Conservation (phyloP, 768 basidiomycete genomes). For the Galerina marginata region DNA sequence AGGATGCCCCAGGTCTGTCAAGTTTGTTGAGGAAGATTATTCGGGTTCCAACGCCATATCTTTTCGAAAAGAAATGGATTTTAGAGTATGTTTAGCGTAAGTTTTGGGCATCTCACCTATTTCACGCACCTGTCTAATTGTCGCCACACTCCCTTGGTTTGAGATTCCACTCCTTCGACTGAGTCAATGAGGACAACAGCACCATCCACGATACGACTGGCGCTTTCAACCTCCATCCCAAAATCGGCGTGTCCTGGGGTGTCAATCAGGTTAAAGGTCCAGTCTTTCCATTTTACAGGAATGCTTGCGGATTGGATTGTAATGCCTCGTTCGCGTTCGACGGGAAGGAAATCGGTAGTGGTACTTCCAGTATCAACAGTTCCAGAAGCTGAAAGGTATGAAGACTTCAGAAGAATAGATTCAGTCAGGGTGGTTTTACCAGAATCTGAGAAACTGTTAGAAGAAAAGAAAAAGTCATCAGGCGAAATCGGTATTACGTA, state of each 20-base stretch:
- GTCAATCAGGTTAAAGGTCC: constrained; percentile 88
- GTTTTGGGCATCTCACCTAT: constrained; percentile 34
- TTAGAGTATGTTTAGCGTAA: neutral
- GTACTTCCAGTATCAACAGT: constrained; percentile 92
- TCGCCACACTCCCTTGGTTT: constrained; percentile 88
- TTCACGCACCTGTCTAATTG: constrained; percentile 78
- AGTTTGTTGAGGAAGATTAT: constrained; percentile 89
- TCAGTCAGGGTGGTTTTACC: constrained; percentile 91
- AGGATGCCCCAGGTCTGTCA: constrained; percentile 86
- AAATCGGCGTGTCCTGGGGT: constrained; percentile 95
- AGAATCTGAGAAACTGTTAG: constrained; percentile 58
- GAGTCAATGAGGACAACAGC: constrained; percentile 89
- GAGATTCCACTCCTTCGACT: constrained; percentile 90
- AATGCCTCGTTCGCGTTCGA: constrained; percentile 89
- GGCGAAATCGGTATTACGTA: constrained; percentile 33
- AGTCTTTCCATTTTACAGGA: constrained; percentile 83
- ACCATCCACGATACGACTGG: constrained; percentile 88
- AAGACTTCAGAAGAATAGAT: constrained; percentile 79
- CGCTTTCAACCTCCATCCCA: constrained; percentile 96
- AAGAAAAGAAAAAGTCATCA: constrained; percentile 1
- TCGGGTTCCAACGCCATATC: constrained; percentile 80
- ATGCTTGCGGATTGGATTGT: constrained; percentile 94
- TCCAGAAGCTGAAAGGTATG: constrained; percentile 74
- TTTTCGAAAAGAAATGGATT: constrained; percentile 31
- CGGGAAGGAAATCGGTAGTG: constrained; percentile 88